phyloP scores from a whole-genome alignment of 2,329 filamentous ascomycete genomes.

The Exophiala oligosperma region DNA sequence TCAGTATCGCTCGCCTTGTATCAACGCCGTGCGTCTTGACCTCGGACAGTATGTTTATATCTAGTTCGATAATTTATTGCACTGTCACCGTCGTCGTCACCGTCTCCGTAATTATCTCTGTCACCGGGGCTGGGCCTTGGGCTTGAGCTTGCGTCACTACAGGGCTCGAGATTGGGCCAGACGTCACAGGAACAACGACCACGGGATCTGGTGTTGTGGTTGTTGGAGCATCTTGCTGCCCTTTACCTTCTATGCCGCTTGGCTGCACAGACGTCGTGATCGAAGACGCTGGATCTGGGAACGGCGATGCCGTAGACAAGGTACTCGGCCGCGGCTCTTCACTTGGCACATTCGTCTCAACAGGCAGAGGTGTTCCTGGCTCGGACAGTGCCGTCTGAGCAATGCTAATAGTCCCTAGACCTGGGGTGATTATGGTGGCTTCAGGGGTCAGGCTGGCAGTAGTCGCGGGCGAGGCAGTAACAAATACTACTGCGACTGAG shows the following conservation, averaged over 20 bases:
- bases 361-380: neutral
- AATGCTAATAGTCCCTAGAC: slow-evolving; percentile 1
- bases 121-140: slow-evolving; percentile 6
- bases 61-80: too few relatives aligned
- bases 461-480: slow-evolving; percentile 54
- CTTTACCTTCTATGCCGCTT: neutral
- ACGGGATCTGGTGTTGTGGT: slow-evolving; percentile 1
- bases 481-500: slow-evolving; percentile 43
- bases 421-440: slow-evolving; percentile 40
- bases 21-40: too few relatives aligned
- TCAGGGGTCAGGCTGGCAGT: slow-evolving; percentile 48
- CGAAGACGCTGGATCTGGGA: neutral
- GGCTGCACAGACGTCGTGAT: neutral
- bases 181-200: slow-evolving; percentile 5
- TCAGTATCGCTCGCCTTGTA: too few relatives aligned
- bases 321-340: neutral
- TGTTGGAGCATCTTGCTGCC: neutral
- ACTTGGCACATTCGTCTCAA: neutral
- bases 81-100: slow-evolving; percentile 12
- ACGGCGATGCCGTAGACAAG: neutral
- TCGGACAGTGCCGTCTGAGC: neutral
- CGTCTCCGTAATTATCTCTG: slow-evolving; percentile 11
- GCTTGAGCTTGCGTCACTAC: neutral
- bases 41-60: too few relatives aligned
- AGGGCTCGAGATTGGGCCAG: neutral